Evolutionary conservation across 208 protist species (phyloP).

Genomic region (Trypanosoma cruzi): DNA sequence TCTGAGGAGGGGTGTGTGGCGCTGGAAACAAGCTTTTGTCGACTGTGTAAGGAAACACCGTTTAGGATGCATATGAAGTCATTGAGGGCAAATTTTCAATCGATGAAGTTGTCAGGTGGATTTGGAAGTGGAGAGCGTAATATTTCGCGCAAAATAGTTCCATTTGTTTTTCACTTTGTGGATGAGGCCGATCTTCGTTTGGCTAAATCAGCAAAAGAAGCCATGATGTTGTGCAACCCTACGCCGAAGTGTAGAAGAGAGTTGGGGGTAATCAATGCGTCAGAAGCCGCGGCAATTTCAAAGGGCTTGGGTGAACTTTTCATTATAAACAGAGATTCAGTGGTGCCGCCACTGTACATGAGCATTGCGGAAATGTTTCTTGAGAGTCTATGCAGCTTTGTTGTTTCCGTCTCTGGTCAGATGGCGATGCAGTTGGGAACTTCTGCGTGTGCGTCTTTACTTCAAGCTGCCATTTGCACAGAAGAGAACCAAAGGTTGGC

Average conservation of each 20-base stretch:
- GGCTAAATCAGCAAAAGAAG: conserved; percentile 55
- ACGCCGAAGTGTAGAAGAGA: not conserved
- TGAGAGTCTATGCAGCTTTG: conserved; percentile 59
- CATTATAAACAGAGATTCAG: conserved; percentile 44
- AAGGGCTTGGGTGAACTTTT: not conserved
- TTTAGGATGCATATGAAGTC: conserved; percentile 54
- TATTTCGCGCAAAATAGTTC: conserved; percentile 70
- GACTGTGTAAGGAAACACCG: conserved; percentile 33
- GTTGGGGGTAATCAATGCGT: not conserved
- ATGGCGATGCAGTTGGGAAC: conserved; percentile 84
- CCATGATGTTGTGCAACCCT: conserved; percentile 36
- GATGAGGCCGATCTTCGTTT: conserved; percentile 62
- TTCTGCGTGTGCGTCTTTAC: conserved; percentile 76
- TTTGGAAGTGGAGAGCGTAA: conserved; percentile 46
- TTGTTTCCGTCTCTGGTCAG: conserved; percentile 59
- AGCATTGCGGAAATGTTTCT: conserved; percentile 77
- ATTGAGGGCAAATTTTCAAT: conserved; percentile 60
- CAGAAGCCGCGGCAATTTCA: not conserved
- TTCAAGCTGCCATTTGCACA: conserved; percentile 60
- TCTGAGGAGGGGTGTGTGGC: conserved; percentile 72
- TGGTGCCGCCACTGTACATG: conserved; percentile 46
- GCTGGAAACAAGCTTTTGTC: conserved; percentile 55
- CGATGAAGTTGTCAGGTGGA: conserved; percentile 69
- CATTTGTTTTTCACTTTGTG: conserved; percentile 85
- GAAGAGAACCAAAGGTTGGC: conserved; percentile 16